Conservation (phyloP, 2,329 filamentous ascomycete species). For the Aureobasidium vineae region DNA sequence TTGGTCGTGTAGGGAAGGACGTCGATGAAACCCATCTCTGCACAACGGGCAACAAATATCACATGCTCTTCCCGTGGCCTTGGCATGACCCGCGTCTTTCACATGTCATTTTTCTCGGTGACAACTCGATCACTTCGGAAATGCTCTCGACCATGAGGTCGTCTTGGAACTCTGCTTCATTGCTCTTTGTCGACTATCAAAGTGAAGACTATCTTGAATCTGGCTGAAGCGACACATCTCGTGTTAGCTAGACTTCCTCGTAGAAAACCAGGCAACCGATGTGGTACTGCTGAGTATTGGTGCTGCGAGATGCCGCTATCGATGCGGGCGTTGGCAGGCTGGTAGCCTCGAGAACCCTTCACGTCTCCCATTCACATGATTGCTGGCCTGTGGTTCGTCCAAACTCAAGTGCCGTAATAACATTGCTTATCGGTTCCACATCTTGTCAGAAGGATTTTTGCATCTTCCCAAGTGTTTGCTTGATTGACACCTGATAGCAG, state of each 20-base stretch:
- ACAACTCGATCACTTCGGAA: too few relatives aligned
- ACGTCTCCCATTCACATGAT: slow-evolving; percentile 11
- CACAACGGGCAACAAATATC: slow-evolving; percentile 21
- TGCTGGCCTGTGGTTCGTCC: not conserved
- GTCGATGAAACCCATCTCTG: slow-evolving; percentile 18
- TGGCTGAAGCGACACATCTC: not conserved
- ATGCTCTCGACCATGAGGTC: not conserved
- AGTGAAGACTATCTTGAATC: not conserved
- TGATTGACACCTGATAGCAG: not conserved
- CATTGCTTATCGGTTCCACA: not conserved
- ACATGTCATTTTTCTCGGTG: not conserved
- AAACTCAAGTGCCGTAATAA: not conserved
- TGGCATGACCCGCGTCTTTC: slow-evolving; percentile 10
- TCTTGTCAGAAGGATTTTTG: not conserved
- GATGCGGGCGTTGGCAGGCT: slow-evolving; percentile 6
- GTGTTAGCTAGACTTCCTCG: not conserved
- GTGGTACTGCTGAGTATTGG: slow-evolving; percentile 5
- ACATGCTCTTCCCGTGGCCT: slow-evolving; percentile 19
- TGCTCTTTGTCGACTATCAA: not conserved
- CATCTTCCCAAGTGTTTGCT: not conserved
- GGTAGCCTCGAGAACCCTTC: slow-evolving; percentile 1
- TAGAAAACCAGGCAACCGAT: not conserved
- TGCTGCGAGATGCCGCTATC: slow-evolving; percentile 10
- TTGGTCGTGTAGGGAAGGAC: not conserved
- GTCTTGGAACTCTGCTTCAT: not conserved